Percentiles rank a stretch among this genome's conserved stretches.
Evolutionary conservation across 2,329 filamentous ascomycete genomes (phyloP).

Genomic region (Zalaria obscura): DNA sequence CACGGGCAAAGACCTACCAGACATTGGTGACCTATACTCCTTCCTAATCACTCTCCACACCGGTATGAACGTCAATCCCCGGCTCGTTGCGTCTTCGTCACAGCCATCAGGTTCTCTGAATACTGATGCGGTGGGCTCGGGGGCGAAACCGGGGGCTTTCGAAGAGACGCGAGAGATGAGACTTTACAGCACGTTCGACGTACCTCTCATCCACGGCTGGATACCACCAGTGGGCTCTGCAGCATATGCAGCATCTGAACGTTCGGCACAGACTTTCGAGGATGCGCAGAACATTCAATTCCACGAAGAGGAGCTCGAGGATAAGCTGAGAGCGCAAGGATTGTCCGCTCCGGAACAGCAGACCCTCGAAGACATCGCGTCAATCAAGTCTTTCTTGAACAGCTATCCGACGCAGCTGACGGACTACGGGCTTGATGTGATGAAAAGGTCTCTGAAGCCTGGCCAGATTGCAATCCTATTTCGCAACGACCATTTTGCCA

Average conservation of each 20-base stretch:
- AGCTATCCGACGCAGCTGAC: constrained; percentile 80
- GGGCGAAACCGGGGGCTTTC: constrained; percentile 54
- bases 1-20: constrained; percentile 54
- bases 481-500: constrained; percentile 94
- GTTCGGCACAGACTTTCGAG: constrained; percentile 74
- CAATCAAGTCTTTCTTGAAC: constrained; percentile 71
- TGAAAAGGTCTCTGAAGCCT: constrained; percentile 55
- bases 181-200: constrained; percentile 78
- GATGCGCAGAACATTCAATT: constrained; percentile 84
- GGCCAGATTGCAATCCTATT: constrained; percentile 85
- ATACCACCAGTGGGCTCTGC: constrained; percentile 54
- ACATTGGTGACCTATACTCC: constrained; percentile 73
- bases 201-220: constrained; percentile 91
- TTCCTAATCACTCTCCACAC: constrained; percentile 85
- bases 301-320: constrained; percentile 74
- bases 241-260: constrained; percentile 54
- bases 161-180: constrained; percentile 77
- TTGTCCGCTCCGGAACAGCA: constrained; percentile 62
- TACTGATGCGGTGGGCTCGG: constrained; percentile 9
- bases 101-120: constrained; percentile 22
- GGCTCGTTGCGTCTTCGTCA: constrained; percentile 52
- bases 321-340: constrained; percentile 52
- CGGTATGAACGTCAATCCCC: constrained; percentile 95
- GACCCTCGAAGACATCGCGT: constrained; percentile 67
- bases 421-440: constrained; percentile 60